Evolutionary conservation across 768 basidiomycete genomes (phyloP), one percentile per base, ranked within the genome.

Genomic region (Tulasnella calospora): DNA sequence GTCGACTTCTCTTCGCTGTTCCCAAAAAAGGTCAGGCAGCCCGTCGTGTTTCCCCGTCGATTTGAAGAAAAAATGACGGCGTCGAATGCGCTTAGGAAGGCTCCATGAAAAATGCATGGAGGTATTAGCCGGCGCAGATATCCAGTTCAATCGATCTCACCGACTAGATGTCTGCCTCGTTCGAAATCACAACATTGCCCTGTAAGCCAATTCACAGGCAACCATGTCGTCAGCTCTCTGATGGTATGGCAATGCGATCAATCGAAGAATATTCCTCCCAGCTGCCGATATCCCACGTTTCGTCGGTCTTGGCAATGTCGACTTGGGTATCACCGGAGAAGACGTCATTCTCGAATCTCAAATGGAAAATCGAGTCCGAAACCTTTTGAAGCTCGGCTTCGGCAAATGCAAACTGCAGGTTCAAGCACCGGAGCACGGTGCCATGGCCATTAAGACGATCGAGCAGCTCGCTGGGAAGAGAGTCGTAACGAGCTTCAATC

Each of bases 261-360:
- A 44, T 15, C 33, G 38, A 23, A 98, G 97, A 9, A 92, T 99
- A 33, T 99, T 99, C 86, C 92, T 99, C 33, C 96, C 98, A 33
- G 98, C 98, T 0, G 88, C 93, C 7, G 98, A 99, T 83, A 99
- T 99, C 80, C 96, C 98, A 13, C 97, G 96, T 38, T 99, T 99
- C 85, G 98, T 99, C 69, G 98, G 96, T 61, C 96, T 97, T 83
- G 98, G 98, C 72, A 93, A 96, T 82, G 93, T 99, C 82, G 94
- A 98, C 82, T 88, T 99, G 67, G 98, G 98, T 8, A 98, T 99
- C 82, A 99, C 98, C 12, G 98, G 98, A 5, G 96, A 98, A 85
- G 98, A 99, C 86, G 94, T 98, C 80, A 94, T 99, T 81, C 89
- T 96, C 70, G 97, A 99, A 84, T 88, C 95, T 2, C 85, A 91